These are phyloP conservation scores for Fomitopsis pulvina DNA, from an alignment of 768 basidiomycete species.

Conservation along the genomic window DNA sequence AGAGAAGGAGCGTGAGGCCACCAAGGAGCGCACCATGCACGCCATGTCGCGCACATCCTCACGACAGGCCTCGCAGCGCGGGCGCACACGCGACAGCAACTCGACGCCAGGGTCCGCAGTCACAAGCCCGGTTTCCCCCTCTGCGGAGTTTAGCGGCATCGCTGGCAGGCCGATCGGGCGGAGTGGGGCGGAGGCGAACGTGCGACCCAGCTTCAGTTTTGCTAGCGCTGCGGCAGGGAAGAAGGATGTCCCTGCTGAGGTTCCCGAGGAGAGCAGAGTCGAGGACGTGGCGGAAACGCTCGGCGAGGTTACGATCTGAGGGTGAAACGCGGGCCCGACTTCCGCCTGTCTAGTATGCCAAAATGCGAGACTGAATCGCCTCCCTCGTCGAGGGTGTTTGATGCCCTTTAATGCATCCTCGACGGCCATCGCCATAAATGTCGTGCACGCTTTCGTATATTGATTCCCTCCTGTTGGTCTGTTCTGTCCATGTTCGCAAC, in stretches of 20 bases:
- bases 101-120: constrained; percentile 25
- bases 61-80: constrained; percentile 25
- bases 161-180: constrained; percentile 9
- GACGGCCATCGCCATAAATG: too few relatives aligned
- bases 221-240: constrained; percentile 62
- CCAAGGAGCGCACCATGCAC: constrained; percentile 29
- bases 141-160: too few relatives aligned
- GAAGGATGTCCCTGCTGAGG: constrained; percentile 28
- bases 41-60: constrained; percentile 41
- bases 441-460: too few relatives aligned
- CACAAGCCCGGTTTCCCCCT: constrained; percentile 24
- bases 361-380: neutral
- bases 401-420: too few relatives aligned
- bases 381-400: neutral
- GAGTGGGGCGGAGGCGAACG: constrained; percentile 33
- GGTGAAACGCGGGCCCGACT: neutral
- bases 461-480: too few relatives aligned
- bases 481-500: too few relatives aligned
- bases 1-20: constrained; percentile 51
- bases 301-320: constrained; percentile 31
- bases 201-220: constrained; percentile 75
- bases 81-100: constrained; percentile 15
- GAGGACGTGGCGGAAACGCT: constrained; percentile 25
- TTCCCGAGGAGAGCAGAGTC: constrained; percentile 16
- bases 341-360: neutral